Percentiles rank a stretch among this genome's conserved stretches.
Evolutionary conservation across 108 stramenopile species (phyloP).

Genomic region (Skeletonema grethae): DNA sequence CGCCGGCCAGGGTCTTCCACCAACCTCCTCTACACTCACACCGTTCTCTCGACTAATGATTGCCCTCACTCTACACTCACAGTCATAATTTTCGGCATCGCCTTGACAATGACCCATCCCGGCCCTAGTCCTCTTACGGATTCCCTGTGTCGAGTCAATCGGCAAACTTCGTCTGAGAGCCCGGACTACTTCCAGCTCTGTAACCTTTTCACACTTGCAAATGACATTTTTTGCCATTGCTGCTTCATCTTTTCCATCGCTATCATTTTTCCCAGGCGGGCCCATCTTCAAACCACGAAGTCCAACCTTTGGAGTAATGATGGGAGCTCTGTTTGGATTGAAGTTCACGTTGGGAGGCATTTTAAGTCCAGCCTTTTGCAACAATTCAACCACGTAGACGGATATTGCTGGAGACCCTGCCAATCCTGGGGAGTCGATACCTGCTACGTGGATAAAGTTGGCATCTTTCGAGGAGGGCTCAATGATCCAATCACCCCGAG

Average conservation of each 20-base stretch:
- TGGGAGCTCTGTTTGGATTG: slow-evolving; percentile 79
- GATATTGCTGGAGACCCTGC: slow-evolving; percentile 85
- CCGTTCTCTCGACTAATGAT: slow-evolving; percentile 75
- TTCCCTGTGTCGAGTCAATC: slow-evolving; percentile 76
- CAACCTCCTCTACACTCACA: slow-evolving; percentile 57
- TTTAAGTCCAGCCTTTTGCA: slow-evolving; percentile 60
- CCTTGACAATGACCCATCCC: slow-evolving; percentile 83
- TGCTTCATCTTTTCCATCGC: slow-evolving; percentile 55
- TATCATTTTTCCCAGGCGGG: slow-evolving; percentile 68
- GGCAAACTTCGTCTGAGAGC: slow-evolving; percentile 72
- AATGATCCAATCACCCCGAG: slow-evolving; percentile 85
- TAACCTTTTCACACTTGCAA: slow-evolving; percentile 85
- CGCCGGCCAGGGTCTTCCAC: slow-evolving; percentile 79
- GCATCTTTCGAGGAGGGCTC: slow-evolving; percentile 60
- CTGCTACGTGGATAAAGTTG: slow-evolving; percentile 77
- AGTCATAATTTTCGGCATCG: slow-evolving; percentile 72
- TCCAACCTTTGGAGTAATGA: slow-evolving; percentile 75
- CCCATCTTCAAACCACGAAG: slow-evolving; percentile 72
- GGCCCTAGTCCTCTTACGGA: slow-evolving; percentile 74
- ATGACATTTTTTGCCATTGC: slow-evolving; percentile 72
- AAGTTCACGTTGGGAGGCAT: slow-evolving; percentile 54
- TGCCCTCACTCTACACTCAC: slow-evolving; percentile 70
- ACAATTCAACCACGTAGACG: slow-evolving; percentile 64
- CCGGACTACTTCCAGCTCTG: slow-evolving; percentile 75
- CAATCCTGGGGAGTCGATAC: slow-evolving; percentile 79